Conservation (phyloP, 805 yeast species). For the Lipomyces sp. region DNA sequence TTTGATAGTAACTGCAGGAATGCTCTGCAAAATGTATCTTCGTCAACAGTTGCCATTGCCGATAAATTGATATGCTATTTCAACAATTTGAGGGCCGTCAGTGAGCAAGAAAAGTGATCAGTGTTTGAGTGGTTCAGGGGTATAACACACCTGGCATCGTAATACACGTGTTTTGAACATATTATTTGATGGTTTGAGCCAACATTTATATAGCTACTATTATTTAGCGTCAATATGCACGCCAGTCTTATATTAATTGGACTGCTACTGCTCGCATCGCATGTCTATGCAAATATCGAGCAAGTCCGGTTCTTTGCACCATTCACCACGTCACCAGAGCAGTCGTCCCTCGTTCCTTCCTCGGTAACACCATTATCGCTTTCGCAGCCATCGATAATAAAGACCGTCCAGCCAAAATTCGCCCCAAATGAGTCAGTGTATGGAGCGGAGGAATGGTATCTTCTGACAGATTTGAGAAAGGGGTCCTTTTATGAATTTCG, state of each 20-base stretch:
- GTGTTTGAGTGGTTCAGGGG: neutral
- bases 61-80: neutral
- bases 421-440: slow-evolving; percentile 17
- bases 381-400: slow-evolving; percentile 21
- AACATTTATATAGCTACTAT: no score
- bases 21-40: slow-evolving; percentile 31
- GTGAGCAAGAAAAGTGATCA: no score
- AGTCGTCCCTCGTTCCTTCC: slow-evolving; percentile 3
- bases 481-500: slow-evolving; percentile 37
- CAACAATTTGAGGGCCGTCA: neutral
- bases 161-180: neutral
- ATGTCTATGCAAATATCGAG: slow-evolving; percentile 31
- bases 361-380: slow-evolving; percentile 23
- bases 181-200: no score
- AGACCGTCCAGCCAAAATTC: slow-evolving; percentile 30
- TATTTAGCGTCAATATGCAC: neutral
- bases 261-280: slow-evolving; percentile 3
- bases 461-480: slow-evolving; percentile 26
- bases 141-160: neutral
- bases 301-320: slow-evolving; percentile 37
- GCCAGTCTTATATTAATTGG: neutral
- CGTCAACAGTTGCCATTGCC: slow-evolving; percentile 32
- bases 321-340: slow-evolving; percentile 23
- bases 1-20: slow-evolving; percentile 26
- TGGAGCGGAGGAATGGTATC: slow-evolving; percentile 32